Percentiles rank a stretch among this genome's conserved stretches.
Evolutionary conservation across 768 basidiomycete genomes (phyloP).

Genomic region (Leucocoprinus leucothites): DNA sequence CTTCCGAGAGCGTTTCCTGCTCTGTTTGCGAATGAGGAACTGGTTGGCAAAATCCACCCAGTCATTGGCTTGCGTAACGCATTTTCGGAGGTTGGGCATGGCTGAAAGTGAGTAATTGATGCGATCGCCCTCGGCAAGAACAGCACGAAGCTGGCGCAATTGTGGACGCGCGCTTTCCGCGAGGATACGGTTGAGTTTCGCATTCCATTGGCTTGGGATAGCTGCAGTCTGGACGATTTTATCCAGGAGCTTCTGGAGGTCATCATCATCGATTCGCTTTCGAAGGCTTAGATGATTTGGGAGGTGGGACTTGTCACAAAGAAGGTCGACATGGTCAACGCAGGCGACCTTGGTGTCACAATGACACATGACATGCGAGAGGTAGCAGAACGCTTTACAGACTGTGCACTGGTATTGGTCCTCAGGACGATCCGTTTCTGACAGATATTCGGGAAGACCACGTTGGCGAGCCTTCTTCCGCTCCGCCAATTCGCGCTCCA

Average conservation of each 20-base stretch:
- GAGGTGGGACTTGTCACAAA: constrained; percentile 55
- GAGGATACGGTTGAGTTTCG: constrained; percentile 64
- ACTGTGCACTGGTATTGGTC: constrained; percentile 93
- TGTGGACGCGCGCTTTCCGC: constrained; percentile 67
- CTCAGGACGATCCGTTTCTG: constrained; percentile 80
- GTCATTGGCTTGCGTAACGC: constrained; percentile 76
- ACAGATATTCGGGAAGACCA: constrained; percentile 65
- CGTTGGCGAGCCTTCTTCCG: constrained; percentile 60
- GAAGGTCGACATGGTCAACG: constrained; percentile 74
- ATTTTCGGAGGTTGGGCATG: constrained; percentile 67
- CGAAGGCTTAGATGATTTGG: constrained; percentile 57
- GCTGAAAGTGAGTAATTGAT: constrained; percentile 76
- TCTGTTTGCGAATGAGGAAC: constrained; percentile 77
- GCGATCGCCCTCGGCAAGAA: constrained; percentile 88
- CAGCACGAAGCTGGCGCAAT: constrained; percentile 72
- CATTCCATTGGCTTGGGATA: constrained; percentile 73
- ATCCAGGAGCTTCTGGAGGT: constrained; percentile 62
- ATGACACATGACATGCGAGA: constrained; percentile 84
- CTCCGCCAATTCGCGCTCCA: constrained; percentile 70
- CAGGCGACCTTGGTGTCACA: constrained; percentile 82
- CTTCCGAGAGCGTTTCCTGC: constrained; percentile 70
- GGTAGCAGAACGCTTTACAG: constrained; percentile 94
- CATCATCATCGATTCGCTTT: constrained; percentile 78
- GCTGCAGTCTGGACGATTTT: constrained; percentile 71
- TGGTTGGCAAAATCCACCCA: constrained; percentile 87